These are phyloP conservation scores for Dothistroma septosporum DNA, from an alignment of 2,329 filamentous ascomycete genomes.

Conservation along the genomic window DNA sequence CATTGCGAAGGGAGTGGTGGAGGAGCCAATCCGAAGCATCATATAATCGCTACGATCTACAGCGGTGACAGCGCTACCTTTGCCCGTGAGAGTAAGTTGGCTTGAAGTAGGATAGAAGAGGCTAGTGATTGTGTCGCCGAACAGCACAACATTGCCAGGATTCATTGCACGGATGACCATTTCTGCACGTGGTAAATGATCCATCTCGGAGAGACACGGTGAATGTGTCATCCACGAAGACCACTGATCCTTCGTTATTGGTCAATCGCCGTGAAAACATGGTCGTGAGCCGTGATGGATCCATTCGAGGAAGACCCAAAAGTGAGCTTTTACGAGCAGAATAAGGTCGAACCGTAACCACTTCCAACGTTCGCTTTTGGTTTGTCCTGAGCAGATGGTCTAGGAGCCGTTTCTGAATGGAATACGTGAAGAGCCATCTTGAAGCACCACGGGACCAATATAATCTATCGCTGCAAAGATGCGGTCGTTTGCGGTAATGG, in stretches of 20 bases:
- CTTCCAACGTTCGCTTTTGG: background rate
- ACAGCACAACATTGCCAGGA: background rate
- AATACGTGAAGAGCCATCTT: background rate
- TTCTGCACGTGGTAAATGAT: background rate
- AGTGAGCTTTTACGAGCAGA: background rate
- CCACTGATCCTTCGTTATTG: background rate
- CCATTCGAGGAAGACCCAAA: background rate
- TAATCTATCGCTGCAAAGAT: background rate
- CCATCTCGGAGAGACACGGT: background rate
- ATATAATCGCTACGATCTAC: background rate
- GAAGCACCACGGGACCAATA: background rate
- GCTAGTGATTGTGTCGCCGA: background rate
- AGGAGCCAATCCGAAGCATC: background rate
- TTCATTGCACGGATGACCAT: background rate
- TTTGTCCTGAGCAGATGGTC: background rate
- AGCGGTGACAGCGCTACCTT: background rate
- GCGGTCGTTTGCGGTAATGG: background rate
- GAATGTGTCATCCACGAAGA: background rate
- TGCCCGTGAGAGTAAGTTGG: background rate
- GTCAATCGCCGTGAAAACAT: background rate
- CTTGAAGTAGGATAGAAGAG: background rate
- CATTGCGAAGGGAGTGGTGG: background rate
- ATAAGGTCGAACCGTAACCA: background rate
- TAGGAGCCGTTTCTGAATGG: background rate
- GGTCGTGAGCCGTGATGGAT: background rate